phyloP scores from a whole-genome alignment of 257 asterid species.

The Lavandula angustifolia region DNA sequence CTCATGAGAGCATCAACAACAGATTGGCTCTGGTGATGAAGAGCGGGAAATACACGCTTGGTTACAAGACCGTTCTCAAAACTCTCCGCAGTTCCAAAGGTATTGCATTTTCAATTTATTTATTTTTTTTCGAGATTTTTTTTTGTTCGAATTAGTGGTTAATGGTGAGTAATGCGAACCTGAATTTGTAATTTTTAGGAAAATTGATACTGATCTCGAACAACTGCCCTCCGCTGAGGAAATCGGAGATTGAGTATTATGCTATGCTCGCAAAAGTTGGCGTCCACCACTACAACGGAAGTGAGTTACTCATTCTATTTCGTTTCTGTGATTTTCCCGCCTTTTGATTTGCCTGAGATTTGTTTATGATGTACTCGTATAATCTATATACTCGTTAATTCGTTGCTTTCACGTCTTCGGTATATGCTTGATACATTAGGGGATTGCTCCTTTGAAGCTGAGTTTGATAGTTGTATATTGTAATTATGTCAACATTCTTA shows the following conservation, averaged over 20 bases:
- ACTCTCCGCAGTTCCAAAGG: slow-evolving; percentile 55
- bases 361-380: background rate
- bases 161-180: background rate
- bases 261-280: too few relatives aligned
- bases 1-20: slow-evolving; percentile 79
- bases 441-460: too few relatives aligned
- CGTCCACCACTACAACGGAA: slow-evolving; percentile 43
- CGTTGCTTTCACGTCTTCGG: too few relatives aligned
- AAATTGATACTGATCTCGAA: slow-evolving; percentile 50
- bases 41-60: slow-evolving; percentile 18
- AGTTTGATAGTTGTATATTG: background rate
- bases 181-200: slow-evolving; percentile 30
- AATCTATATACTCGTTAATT: too few relatives aligned
- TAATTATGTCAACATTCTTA: too few relatives aligned
- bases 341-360: background rate
- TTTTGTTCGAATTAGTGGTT: background rate
- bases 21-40: slow-evolving; percentile 35
- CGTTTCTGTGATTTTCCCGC: background rate
- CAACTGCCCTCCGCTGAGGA: slow-evolving; percentile 52
- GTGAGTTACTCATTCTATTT: slow-evolving; percentile 30
- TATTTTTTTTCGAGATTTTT: too few relatives aligned
- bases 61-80: slow-evolving; percentile 59
- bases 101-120: too few relatives aligned
- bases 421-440: too few relatives aligned
- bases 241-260: background rate